Conservation (phyloP, 176 grass and related monocot genomes). For the Leersia perrieri region DNA sequence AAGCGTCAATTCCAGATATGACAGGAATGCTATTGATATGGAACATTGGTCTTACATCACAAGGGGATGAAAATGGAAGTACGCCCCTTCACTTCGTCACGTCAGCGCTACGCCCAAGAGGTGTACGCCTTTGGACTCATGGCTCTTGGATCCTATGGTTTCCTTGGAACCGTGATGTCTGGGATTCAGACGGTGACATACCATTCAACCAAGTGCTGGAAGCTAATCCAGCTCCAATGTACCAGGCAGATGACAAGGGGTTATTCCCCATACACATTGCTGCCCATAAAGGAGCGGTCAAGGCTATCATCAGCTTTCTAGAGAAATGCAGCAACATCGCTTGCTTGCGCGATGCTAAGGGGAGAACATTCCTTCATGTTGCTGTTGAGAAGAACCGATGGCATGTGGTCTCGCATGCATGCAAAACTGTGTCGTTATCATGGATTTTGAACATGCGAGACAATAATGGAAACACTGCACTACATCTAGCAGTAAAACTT, state of each 20-base stretch:
- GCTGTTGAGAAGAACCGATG: not conserved
- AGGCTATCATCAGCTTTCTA: not conserved
- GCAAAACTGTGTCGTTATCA: not conserved
- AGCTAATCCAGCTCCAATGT: not conserved
- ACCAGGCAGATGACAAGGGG: not conserved
- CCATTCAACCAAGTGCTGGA: not conserved
- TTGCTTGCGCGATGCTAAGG: not conserved
- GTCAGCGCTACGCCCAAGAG: not conserved
- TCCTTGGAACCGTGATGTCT: not conserved
- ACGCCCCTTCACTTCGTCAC: constrained; percentile 27
- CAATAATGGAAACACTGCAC: not conserved
- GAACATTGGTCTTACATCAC: not conserved
- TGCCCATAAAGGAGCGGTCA: not conserved
- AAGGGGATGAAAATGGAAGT: constrained; percentile 6
- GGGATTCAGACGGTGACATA: not conserved
- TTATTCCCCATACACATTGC: constrained; percentile 27
- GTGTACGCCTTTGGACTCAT: too few relatives aligned
- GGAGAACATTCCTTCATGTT: constrained; percentile 24
- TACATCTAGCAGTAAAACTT: not conserved
- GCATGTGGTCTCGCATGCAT: not conserved
- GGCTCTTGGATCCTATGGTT: too few relatives aligned
- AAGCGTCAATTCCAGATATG: constrained; percentile 4
- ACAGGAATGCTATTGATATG: not conserved
- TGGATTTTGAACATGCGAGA: constrained; percentile 7
- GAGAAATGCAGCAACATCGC: not conserved